Conservation (phyloP, 176 grass and related monocot species). For the Eragrostis nindensis region DNA sequence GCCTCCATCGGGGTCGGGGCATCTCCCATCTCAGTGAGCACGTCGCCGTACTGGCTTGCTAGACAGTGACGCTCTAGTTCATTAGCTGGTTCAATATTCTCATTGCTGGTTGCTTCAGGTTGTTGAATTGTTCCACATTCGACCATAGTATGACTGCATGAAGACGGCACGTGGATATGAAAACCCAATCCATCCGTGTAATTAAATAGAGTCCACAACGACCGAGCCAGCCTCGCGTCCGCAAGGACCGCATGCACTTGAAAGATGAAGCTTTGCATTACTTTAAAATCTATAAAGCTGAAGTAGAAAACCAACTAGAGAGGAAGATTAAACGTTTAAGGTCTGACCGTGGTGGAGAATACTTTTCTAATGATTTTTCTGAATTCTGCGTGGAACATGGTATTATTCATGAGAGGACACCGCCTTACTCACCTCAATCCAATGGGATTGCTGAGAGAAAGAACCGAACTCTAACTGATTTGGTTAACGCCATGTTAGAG, state of each 20-base stretch:
- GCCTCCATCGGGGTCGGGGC: not conserved
- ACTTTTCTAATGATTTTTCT: too few species aligned
- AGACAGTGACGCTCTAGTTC: not conserved
- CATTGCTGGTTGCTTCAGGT: not conserved
- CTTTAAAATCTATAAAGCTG: too few species aligned
- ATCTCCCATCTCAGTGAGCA: not conserved
- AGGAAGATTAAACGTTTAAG: too few species aligned
- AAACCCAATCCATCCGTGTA: fast-evolving
- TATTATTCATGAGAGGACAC: too few species aligned
- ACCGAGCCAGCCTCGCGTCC: conserved; percentile 18
- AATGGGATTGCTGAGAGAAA: too few species aligned
- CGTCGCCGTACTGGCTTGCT: not conserved
- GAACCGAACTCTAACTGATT: too few species aligned
- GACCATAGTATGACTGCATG: not conserved
- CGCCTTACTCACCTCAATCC: too few species aligned
- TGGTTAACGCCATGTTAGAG: too few species aligned
- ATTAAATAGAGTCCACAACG: fast-evolving
- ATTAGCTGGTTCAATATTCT: not conserved
- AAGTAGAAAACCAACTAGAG: too few species aligned
- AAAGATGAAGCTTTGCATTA: too few species aligned
- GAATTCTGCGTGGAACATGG: too few species aligned
- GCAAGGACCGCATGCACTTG: conserved; percentile 15
- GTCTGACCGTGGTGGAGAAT: too few species aligned
- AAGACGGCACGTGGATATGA: not conserved
- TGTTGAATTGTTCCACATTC: not conserved